Evolutionary conservation across 352 stramenopile genomes (phyloP).

Genomic region (Paralagenidium karlingii): DNA sequence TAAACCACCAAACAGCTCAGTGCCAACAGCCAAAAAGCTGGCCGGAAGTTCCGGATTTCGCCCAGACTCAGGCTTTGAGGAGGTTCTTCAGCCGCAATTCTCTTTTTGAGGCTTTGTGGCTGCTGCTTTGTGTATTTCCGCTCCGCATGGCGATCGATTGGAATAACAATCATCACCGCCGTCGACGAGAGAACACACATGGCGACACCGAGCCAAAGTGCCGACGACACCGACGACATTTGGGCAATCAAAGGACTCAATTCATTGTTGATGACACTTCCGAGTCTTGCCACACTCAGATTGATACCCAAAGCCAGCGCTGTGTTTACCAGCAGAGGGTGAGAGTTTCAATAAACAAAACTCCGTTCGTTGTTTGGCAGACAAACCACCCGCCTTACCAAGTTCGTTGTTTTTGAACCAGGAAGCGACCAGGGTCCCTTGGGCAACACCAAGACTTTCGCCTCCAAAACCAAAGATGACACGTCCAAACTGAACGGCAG

Average conservation of each 20-base stretch:
- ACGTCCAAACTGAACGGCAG: constrained; percentile 56
- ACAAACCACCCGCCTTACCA: constrained; percentile 8
- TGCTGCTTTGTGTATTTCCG: no score
- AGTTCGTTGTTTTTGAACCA: constrained; percentile 92
- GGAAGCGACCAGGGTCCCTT: constrained; percentile 80
- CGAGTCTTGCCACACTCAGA: constrained; percentile 82
- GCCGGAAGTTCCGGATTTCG: constrained; percentile 66
- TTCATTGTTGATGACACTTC: constrained; percentile 90
- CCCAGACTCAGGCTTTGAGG: constrained; percentile 52
- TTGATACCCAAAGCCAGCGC: constrained; percentile 88
- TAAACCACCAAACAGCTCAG: constrained; percentile 90
- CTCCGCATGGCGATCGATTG: constrained; percentile 63
- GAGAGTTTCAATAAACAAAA: not conserved
- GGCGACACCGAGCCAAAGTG: constrained; percentile 78
- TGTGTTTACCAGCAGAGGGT: not conserved
- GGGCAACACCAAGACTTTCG: constrained; percentile 84
- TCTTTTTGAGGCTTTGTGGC: no score
- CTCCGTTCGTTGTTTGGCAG: no score
- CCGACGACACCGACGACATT: constrained; percentile 35
- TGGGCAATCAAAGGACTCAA: constrained; percentile 72
- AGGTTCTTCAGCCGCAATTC: no score
- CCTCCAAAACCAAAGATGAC: constrained; percentile 88
- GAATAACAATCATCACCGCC: constrained; percentile 58
- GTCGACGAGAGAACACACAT: constrained; percentile 68
- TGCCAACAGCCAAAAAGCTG: constrained; percentile 82